Base-by-base conservation (phyloP, 805 yeast genomes). In the Lipomyces orientalis region DNA sequence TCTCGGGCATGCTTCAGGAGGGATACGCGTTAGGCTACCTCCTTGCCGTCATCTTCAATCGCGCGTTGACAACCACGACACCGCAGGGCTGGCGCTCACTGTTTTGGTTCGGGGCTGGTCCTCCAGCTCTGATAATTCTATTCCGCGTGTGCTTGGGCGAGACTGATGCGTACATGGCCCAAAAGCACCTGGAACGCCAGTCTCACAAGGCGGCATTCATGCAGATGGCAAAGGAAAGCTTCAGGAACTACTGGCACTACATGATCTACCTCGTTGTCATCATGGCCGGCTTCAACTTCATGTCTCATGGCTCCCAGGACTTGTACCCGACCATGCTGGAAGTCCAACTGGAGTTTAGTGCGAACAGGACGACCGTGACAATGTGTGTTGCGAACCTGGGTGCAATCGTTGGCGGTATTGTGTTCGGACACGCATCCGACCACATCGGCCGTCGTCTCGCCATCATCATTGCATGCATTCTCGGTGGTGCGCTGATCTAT, bases 21-120 rank as follows among this genome's bases (percentile, higher is more conserved):
- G 97, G 97, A 68, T 91, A 89, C 71, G 88, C 90, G 10, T 81
- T 88, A 70, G 93, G 93, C 14, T 88, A 87, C 73, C 82, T 89
- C 62, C 79, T 88, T 33, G 90, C 87, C 0, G 88, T 86, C 37
- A 79, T 86, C n/a, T 89, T 89, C 79, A 85, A 80, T 74, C 81
- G 91, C 68, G 92, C 91, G 10, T 80, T 88, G 66, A 74, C 60
- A 16, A 14, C 37, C 14, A 83, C 83, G 66, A 76, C 84, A 4
- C 73, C 78, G 2, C 85, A 87, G 69, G 83, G 85, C 6, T 89
- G 94, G 94, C 82, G 91, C 74, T 83, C 90, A 0, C 79, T 88
- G 56, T 89, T 87, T 78, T 89, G 93, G 93, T 88, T 90, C 74
- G 83, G 87, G 35, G 85, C 91, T n/a, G 88, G 88, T 43, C 85